A percentile compares a stretch with the other conserved stretches of the same genome.
Evolutionary conservation across 2,329 filamentous ascomycete species (phyloP).

Genomic region (Paracorniculantispora psalliotae): DNA sequence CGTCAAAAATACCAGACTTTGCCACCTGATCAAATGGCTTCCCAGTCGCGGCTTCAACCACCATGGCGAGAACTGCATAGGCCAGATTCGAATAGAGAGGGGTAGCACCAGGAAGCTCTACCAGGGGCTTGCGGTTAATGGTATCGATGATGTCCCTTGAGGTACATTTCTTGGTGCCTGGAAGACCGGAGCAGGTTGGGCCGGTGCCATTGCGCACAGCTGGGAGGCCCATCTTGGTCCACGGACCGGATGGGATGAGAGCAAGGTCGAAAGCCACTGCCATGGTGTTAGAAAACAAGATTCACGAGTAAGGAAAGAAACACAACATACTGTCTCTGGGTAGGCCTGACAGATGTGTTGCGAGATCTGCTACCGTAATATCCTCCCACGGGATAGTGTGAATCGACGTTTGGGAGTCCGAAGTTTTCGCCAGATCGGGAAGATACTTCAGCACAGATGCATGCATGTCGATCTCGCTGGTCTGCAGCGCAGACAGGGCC

Average conservation of each 20-base stretch:
- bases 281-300: neutral
- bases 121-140: conserved; percentile 28
- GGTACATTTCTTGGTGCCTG: conserved; percentile 27
- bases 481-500: conserved; percentile 27
- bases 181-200: conserved; percentile 31
- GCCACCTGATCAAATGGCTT: conserved; percentile 35
- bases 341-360: conserved; percentile 42
- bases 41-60: conserved; percentile 39
- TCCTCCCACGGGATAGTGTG: conserved; percentile 40
- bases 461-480: conserved; percentile 29
- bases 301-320: neutral
- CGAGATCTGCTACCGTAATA: conserved; percentile 40
- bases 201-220: conserved; percentile 23
- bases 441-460: conserved; percentile 42
- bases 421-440: conserved; percentile 29
- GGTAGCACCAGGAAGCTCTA: conserved; percentile 37
- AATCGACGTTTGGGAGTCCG: conserved; percentile 24
- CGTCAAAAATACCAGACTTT: conserved; percentile 35
- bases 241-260: conserved; percentile 21
- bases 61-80: conserved; percentile 39
- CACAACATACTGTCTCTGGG: conserved; percentile 27
- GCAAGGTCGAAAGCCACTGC: conserved; percentile 31
- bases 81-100: conserved; percentile 47
- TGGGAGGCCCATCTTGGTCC: conserved; percentile 30
- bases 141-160: conserved; percentile 24